Conservation (phyloP, 2,329 filamentous ascomycete genomes). For the Metarhizium humberi region DNA sequence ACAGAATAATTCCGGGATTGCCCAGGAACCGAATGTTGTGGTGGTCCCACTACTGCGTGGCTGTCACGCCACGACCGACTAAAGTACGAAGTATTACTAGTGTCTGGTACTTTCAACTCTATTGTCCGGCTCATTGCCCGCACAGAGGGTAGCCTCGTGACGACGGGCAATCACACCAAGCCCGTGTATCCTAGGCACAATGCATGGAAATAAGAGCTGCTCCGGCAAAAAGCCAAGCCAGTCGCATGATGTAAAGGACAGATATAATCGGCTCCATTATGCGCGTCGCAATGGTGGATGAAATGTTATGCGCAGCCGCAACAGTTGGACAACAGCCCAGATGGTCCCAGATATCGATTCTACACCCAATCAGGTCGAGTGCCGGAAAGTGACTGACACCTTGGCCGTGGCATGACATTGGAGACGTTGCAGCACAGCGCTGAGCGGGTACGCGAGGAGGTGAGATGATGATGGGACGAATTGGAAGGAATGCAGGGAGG, state of each 20-base stretch:
- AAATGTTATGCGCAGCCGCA: too few species aligned
- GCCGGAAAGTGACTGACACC: background rate
- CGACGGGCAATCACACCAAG: too few species aligned
- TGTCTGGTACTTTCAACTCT: too few species aligned
- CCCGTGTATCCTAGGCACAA: too few species aligned
- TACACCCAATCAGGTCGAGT: background rate
- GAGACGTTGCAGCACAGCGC: background rate
- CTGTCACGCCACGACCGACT: slow-evolving; percentile 1
- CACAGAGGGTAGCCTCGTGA: too few species aligned
- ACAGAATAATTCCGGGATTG: background rate
- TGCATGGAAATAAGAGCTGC: too few species aligned
- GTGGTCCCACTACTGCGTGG: slow-evolving; percentile 2
- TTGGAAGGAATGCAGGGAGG: background rate
- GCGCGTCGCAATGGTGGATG: too few species aligned
- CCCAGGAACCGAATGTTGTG: background rate
- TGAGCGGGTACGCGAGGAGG: background rate
- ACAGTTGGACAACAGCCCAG: too few species aligned
- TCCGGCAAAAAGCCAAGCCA: too few species aligned
- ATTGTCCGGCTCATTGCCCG: too few species aligned
- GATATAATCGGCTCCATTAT: too few species aligned
- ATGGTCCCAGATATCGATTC: background rate
- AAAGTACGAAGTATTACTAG: background rate
- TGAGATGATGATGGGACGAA: background rate
- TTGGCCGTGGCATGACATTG: background rate
- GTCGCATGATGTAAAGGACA: too few species aligned